Evolutionary conservation across 805 yeast genomes (phyloP), one percentile per base, ranked within the genome.

Genomic region (Spathaspora boniae): DNA sequence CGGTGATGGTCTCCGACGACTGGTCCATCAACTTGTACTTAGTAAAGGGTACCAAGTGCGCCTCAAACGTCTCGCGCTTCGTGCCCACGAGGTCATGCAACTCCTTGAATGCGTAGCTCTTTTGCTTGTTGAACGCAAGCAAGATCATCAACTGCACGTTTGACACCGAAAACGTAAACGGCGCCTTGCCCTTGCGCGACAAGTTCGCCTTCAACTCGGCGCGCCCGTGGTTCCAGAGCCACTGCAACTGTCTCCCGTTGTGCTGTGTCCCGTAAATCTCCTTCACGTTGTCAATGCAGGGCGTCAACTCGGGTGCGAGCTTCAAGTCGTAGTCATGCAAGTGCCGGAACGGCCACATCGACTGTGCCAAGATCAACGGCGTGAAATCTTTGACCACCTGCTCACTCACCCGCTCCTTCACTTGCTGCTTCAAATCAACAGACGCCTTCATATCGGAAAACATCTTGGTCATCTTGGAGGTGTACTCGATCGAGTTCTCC

Each of bases 201-300:
- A 88, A 72, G 54, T 86, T 84, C 8, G 95, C 95, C 59, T 82
- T 85, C 38, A 93, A 62, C 57, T 93, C 99, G 41, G 94, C 93
- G 58, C 91, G 83, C 31, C 95, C 86, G 54, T 86, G 78, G 50
- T 87, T 83, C 97, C 97, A 93, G 41, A 91, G 74, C 99, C 99
- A 93, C 53, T 86, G 84, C 49, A 93, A 74, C 45, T 86, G 80
- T 59, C 98, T 76, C 9, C 97, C 97, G 43, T 70, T 76, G 59
- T 91, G 97, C 50, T 83, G 82, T 23, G 70, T 65, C 28, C 76
- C 70, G 58, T 91, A 94, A 41, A 84, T 70, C 26, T 74, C 70
- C 38, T 79, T 79, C 37, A 91, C 78, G 36, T 76, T 75, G 35
- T 80, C 77, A 48, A 82, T 76, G 1, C 94, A 76, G 26, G 70